Percentiles rank a stretch among this genome's conserved stretches.
These are phyloP conservation scores for Capsicum pubescens DNA, from an alignment of 257 asterid species.

Conservation along the genomic window DNA sequence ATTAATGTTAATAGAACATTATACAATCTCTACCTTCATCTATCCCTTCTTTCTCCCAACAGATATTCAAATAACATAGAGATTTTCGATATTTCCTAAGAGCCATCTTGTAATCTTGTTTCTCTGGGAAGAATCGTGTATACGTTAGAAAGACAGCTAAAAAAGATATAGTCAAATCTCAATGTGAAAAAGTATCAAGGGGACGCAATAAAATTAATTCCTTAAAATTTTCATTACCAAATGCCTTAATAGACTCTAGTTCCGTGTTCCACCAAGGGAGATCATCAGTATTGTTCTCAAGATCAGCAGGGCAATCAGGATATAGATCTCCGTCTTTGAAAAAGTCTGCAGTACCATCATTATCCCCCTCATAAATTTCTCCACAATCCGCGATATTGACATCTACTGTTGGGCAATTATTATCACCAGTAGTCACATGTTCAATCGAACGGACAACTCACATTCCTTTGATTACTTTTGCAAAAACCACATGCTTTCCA, in stretches of 20 bases:
- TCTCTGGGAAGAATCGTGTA: constrained; percentile 51
- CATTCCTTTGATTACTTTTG: constrained; percentile 91
- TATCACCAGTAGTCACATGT: constrained; percentile 69
- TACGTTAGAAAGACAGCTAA: constrained; percentile 15
- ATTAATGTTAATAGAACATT: neutral
- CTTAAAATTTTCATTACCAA: constrained; percentile 91
- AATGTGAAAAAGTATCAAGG: neutral
- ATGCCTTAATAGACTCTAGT: constrained; percentile 71
- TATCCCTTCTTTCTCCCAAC: constrained; percentile 99
- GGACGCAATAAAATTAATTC: constrained; percentile 41
- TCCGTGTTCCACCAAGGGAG: constrained; percentile 90
- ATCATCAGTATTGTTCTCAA: constrained; percentile 63
- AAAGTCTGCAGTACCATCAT: constrained; percentile 78
- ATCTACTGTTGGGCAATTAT: constrained; percentile 67
- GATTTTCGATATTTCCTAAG: constrained; percentile 94
- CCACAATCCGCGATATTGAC: constrained; percentile 74
- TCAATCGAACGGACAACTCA: constrained; percentile 90
- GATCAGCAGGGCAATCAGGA: constrained; percentile 97
- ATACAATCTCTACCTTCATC: constrained; percentile 63
- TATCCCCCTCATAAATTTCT: constrained; percentile 77
- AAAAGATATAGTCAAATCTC: neutral
- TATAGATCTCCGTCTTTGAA: constrained; percentile 84
- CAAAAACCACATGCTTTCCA: constrained; percentile 92
- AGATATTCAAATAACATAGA: constrained; percentile 83
- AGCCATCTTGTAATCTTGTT: constrained; percentile 98